A percentile compares a stretch with the other conserved stretches of the same genome.
These are phyloP conservation scores for Coniochaeta sp. DNA, from an alignment of 2,329 filamentous ascomycete species.

Conservation along the genomic window DNA sequence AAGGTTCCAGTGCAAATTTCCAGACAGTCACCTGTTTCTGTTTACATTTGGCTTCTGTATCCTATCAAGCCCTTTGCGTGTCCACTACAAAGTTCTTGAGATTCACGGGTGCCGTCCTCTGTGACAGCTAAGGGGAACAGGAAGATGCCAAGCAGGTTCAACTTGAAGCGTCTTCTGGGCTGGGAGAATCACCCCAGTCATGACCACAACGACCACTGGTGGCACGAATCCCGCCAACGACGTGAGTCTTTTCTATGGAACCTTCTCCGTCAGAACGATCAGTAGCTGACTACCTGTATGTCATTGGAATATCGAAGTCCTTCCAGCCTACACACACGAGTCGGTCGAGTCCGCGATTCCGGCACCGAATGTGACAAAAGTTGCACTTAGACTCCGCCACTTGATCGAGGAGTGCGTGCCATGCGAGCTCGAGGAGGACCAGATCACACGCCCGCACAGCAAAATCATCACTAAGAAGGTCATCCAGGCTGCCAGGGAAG, in stretches of 20 bases:
- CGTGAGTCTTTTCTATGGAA: slow-evolving; percentile 11
- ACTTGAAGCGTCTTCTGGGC: slow-evolving; percentile 20
- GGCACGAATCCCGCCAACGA: slow-evolving; percentile 20
- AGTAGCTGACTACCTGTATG: background rate
- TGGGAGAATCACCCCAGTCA: slow-evolving; percentile 19
- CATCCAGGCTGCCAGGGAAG: slow-evolving; percentile 70
- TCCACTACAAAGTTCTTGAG: background rate
- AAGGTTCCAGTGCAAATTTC: too few species aligned
- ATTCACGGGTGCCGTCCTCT: background rate
- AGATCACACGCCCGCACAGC: slow-evolving; percentile 75
- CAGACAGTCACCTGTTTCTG: too few species aligned
- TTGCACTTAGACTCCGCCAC: slow-evolving; percentile 83
- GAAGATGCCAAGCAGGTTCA: slow-evolving; percentile 15
- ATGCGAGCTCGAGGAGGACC: slow-evolving; percentile 74
- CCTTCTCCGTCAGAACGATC: background rate
- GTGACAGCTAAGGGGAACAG: slow-evolving; percentile 3
- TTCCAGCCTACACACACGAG: slow-evolving; percentile 54
- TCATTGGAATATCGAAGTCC: slow-evolving; percentile 37
- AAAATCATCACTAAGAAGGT: slow-evolving; percentile 76
- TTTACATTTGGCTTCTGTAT: too few species aligned
- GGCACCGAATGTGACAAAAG: slow-evolving; percentile 75
- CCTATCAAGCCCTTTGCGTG: background rate
- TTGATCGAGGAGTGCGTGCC: slow-evolving; percentile 84
- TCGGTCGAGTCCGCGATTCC: slow-evolving; percentile 60
- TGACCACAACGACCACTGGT: slow-evolving; percentile 18